These are phyloP conservation scores for Niveomyces coronatus DNA, from an alignment of 2,329 filamentous ascomycete species.

Conservation along the genomic window DNA sequence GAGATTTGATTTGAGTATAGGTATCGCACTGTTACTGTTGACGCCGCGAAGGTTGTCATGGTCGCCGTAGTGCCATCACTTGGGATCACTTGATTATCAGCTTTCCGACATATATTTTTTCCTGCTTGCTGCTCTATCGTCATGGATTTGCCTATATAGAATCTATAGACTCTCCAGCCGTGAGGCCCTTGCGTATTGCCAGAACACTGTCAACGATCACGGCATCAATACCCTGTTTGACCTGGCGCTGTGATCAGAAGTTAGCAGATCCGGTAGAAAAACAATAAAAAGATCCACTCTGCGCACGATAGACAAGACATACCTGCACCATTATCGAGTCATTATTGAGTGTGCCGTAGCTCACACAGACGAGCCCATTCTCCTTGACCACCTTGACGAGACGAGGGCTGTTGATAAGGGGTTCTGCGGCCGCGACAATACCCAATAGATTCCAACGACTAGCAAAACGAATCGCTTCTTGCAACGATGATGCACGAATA, in stretches of 20 bases:
- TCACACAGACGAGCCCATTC: conserved; percentile 85
- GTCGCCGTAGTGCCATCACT: no score
- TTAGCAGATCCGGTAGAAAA: background rate
- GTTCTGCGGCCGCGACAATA: conserved; percentile 80
- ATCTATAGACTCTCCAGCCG: conserved; percentile 24
- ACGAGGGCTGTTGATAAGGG: conserved; percentile 78
- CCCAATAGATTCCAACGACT: conserved; percentile 90
- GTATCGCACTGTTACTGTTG: no score
- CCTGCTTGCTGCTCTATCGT: background rate
- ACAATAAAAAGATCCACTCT: background rate
- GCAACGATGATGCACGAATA: conserved; percentile 79
- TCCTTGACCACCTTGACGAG: conserved; percentile 91
- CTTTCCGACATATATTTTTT: background rate
- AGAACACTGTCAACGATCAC: conserved; percentile 95
- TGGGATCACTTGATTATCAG: background rate
- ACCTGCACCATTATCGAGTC: conserved; percentile 78
- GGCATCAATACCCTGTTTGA: conserved; percentile 90
- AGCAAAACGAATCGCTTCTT: conserved; percentile 92
- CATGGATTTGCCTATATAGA: background rate
- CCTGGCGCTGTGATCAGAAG: conserved; percentile 54
- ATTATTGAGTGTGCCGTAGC: conserved; percentile 87
- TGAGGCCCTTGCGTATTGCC: conserved; percentile 83
- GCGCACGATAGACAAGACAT: conserved; percentile 13
- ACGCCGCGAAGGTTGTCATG: no score
- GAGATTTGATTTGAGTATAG: no score